A percentile compares a stretch with the other conserved stretches of the same genome.
Conservation (phyloP, 2,329 filamentous ascomycete species). For the Gremmenia infestans region DNA sequence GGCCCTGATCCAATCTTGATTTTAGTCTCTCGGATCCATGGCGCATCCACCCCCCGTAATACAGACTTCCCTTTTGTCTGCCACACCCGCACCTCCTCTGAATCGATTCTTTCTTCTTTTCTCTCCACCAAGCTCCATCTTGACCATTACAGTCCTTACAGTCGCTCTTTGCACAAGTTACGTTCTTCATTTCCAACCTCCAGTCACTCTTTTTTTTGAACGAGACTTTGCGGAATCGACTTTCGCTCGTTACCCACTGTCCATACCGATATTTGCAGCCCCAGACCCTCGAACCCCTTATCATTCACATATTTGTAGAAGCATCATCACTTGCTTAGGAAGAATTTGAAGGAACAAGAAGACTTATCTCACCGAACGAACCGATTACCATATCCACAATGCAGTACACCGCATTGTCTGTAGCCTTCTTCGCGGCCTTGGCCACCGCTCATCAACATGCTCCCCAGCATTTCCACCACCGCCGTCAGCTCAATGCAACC, state of each 20-base stretch:
- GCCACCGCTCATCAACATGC: slow-evolving; percentile 24
- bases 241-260: slow-evolving; percentile 27
- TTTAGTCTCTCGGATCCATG: slow-evolving; percentile 7
- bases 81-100: slow-evolving; percentile 8
- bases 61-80: slow-evolving; percentile 15
- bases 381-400: slow-evolving; percentile 16
- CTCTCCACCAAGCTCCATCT: slow-evolving; percentile 26
- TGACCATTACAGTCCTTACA: slow-evolving; percentile 30
- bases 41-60: slow-evolving; percentile 7
- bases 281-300: background rate
- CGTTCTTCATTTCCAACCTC: slow-evolving; percentile 26
- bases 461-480: slow-evolving; percentile 27
- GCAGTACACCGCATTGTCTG: slow-evolving; percentile 27
- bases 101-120: slow-evolving; percentile 13
- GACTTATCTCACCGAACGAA: slow-evolving; percentile 10
- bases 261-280: slow-evolving; percentile 12
- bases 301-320: slow-evolving; percentile 6
- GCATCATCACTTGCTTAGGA: slow-evolving; percentile 25
- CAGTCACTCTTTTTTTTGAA: slow-evolving; percentile 31
- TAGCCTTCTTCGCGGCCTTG: slow-evolving; percentile 32
- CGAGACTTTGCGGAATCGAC: slow-evolving; percentile 29
- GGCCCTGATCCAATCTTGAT: slow-evolving; percentile 9
- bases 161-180: slow-evolving; percentile 24
- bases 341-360: slow-evolving; percentile 5
- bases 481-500: slow-evolving; percentile 22